Percentiles rank a stretch among this genome's conserved stretches.
phyloP scores from a whole-genome alignment of 345 rosid species.

The Sisymbrium irio region DNA sequence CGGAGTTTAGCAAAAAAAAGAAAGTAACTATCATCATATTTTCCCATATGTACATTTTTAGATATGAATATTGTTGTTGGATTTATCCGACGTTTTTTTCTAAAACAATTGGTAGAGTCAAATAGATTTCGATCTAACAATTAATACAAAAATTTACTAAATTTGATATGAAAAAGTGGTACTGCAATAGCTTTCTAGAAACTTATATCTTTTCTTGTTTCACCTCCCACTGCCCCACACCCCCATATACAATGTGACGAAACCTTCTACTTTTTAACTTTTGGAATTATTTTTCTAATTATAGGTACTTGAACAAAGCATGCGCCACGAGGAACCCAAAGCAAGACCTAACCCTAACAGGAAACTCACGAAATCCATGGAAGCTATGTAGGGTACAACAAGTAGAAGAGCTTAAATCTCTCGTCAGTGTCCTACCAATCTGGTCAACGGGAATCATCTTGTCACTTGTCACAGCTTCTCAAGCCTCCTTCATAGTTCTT shows the following conservation, averaged over 20 bases:
- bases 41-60: not conserved
- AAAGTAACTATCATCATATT: not conserved
- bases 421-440: slow-evolving; percentile 45
- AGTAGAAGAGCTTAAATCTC: slow-evolving; percentile 61
- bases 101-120: not conserved
- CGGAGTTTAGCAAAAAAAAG: not conserved
- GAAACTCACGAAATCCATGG: slow-evolving; percentile 41
- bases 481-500: slow-evolving; percentile 41
- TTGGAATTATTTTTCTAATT: not conserved
- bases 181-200: not conserved
- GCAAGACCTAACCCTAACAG: slow-evolving; percentile 37
- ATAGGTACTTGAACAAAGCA: slow-evolving; percentile 57
- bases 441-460: slow-evolving; percentile 56
- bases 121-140: not conserved
- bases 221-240: too few relatives aligned
- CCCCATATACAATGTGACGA: not conserved
- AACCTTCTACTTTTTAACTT: not conserved
- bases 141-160: not conserved
- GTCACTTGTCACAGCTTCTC: slow-evolving; percentile 35
- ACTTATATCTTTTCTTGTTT: not conserved
- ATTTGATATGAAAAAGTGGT: not conserved
- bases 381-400: slow-evolving; percentile 54
- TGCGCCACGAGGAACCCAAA: slow-evolving; percentile 39
- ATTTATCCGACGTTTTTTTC: not conserved
- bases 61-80: not conserved